Evolutionary conservation across 148 eudicot species (phyloP).

Genomic region (Polygonum maritimum): DNA sequence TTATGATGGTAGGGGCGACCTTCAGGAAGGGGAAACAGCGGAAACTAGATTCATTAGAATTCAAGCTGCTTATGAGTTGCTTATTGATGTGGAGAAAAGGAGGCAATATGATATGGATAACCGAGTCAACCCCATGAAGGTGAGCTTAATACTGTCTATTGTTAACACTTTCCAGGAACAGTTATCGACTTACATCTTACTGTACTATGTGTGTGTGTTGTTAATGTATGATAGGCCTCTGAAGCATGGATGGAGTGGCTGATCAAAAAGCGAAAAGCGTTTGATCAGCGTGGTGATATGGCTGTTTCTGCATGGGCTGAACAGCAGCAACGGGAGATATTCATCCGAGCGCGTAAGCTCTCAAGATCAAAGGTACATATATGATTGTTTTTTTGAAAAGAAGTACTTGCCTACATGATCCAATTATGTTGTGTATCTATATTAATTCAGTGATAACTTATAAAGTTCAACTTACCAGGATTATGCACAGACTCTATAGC

Average conservation of each 20-base stretch:
- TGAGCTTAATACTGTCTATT: constrained; percentile 10
- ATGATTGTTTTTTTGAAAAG: neutral
- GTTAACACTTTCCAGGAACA: neutral
- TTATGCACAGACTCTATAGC: neutral
- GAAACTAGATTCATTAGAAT: constrained; percentile 92
- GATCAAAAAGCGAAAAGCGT: constrained; percentile 82
- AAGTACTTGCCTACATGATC: too few species aligned
- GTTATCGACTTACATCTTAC: neutral
- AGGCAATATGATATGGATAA: constrained; percentile 73
- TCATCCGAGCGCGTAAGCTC: constrained; percentile 70
- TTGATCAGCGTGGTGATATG: constrained; percentile 96
- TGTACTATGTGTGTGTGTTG: neutral
- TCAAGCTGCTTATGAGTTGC: constrained; percentile 97
- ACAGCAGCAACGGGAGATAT: constrained; percentile 93
- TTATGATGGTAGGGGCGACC: constrained; percentile 90
- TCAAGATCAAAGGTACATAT: constrained; percentile 69
- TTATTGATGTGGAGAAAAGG: constrained; percentile 64
- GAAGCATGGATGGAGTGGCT: constrained; percentile 99
- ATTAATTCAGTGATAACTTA: too few species aligned
- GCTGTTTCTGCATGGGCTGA: constrained; percentile 99
- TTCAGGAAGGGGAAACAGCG: constrained; percentile 94
- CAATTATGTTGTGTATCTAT: too few species aligned
- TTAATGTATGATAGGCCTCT: constrained; percentile 50
- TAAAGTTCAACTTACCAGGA: too few species aligned
- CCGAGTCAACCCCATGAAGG: constrained; percentile 91